Base-by-base conservation (phyloP, 148 eudicot species). In the Mesembryanthemum crystallinum region DNA sequence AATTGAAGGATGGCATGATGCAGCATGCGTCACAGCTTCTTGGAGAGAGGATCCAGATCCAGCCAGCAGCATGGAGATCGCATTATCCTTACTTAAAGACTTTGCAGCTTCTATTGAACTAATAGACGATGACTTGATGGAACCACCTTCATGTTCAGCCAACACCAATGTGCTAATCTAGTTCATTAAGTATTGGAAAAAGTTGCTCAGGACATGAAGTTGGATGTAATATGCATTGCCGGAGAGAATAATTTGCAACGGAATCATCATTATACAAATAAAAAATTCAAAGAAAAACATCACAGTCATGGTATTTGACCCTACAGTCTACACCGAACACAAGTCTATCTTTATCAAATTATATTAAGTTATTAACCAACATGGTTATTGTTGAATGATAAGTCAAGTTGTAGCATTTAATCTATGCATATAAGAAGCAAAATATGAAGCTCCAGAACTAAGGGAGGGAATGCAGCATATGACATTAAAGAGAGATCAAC, bases 121-220 rank as follows among this genome's bases (percentile, higher is more conserved):
- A 32, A 92, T 71, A 29, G 96, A 76, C 59, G 91, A 82, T 51
- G 87, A 74, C 69, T 87, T 92, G 60, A 94, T 73, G 42, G 76
- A 76, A 69, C 98, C 92, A 73, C 96, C 92, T 81, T 94, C 96
- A 81, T 92, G 97, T 77, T 94, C 98, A 45, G 92, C 95, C 79
- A 94, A 82, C 71, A 94, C 87, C 80, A 94, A 77, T 52, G 98
- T 94, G 83, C 97, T 90, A 72, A 90, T 82, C 97, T 94, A 73
- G 52, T 29, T 51, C 58, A 70, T n/a, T 51, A 55, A 62, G 43
- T 42, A 55, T 14, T 33, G 37, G 32, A 68, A 29, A 43, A 54
- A 25, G 54, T 20, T 64, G 78, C 47, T 73, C 52, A 42, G 9
- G 47, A 51, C 25, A 32, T 23, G 25, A 49, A 33, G 23, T 29